A percentile compares a stretch with the other conserved stretches of the same genome.
Evolutionary conservation across 176 grass and related monocot genomes (phyloP).

Genomic region (Musa beccarii): DNA sequence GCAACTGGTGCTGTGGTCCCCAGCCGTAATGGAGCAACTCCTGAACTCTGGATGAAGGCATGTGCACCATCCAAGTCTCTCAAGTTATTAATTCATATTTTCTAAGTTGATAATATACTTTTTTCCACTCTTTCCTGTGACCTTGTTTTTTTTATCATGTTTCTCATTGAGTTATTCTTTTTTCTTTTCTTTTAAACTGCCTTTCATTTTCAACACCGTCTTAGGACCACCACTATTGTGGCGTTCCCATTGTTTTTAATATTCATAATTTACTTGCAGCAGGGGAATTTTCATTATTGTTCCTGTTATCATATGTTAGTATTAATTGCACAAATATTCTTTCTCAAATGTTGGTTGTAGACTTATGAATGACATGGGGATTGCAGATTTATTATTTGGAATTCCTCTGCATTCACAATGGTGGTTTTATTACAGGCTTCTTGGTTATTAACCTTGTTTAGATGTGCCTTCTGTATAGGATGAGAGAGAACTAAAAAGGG

Average conservation of each 20-base stretch:
- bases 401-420: background rate
- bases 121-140: background rate
- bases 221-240: too few species aligned
- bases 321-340: too few species aligned
- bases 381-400: background rate
- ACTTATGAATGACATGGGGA: background rate
- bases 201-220: too few species aligned
- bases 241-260: too few species aligned
- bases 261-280: too few species aligned
- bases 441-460: background rate
- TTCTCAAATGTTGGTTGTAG: background rate
- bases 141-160: too few species aligned
- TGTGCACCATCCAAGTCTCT: constrained; percentile 4
- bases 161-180: too few species aligned
- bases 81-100: background rate
- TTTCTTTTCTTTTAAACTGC: too few species aligned
- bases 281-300: too few species aligned
- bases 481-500: constrained; percentile 53
- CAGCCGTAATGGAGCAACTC: constrained; percentile 27
- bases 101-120: constrained; percentile 1
- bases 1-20: constrained; percentile 23
- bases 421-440: background rate
- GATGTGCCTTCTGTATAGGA: constrained; percentile 36
- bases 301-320: too few species aligned
- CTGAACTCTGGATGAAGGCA: constrained; percentile 53